Base-by-base conservation (phyloP, 2,329 filamentous ascomycete species). In the Coniosporium tulheliwenetii region DNA sequence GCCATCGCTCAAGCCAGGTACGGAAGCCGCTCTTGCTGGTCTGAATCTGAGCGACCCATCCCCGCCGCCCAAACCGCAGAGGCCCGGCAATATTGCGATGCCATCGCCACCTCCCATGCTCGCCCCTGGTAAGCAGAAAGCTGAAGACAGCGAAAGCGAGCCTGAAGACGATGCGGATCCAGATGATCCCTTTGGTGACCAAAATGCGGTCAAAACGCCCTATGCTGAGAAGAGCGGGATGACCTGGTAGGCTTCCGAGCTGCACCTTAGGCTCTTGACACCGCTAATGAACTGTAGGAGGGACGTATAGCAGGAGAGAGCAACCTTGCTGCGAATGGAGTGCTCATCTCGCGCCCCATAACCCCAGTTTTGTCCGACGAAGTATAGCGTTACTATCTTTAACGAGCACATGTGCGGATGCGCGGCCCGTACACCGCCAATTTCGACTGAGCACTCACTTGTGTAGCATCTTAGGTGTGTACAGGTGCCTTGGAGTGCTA, bases 131-230 rank as follows among this genome's bases (percentile, higher is more conserved):
- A 39, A 39, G 37, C 16, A 39, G 30, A 46, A 48, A n/a, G 58
- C 59, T 31, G 62, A 67, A 30, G 66, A 72, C n/a, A 71, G 69
- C 12, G 73, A 77, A 10, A 69, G 69, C 38, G 71, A 76, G 44
- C 55, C 61, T 2, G 69, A 70, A 30, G 65, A 69, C 7, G 73
- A 73, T 2, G 78, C 82, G n/a, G 80, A 85, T 36, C 81, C 86
- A n/a, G 73, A 91, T 47, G 76, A 93, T 54, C 86, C 86, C 0
- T 94, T 94, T 57, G 84, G 82, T 3, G 85, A 94, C 56, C 74
- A 73, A 35, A 87, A 93, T 55, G 82, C 77, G 4, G 70, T 84
- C 19, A 66, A 66, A 38, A 74, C 70, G 3, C 70, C 70, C 13
- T 62, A 56, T 49, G 50, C 55, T 34, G 69, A 69, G 53, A 60